Percentiles rank a stretch among this genome's conserved stretches.
phyloP scores from a whole-genome alignment of 139 green algal genomes.

The Chlamydomonas urium region DNA sequence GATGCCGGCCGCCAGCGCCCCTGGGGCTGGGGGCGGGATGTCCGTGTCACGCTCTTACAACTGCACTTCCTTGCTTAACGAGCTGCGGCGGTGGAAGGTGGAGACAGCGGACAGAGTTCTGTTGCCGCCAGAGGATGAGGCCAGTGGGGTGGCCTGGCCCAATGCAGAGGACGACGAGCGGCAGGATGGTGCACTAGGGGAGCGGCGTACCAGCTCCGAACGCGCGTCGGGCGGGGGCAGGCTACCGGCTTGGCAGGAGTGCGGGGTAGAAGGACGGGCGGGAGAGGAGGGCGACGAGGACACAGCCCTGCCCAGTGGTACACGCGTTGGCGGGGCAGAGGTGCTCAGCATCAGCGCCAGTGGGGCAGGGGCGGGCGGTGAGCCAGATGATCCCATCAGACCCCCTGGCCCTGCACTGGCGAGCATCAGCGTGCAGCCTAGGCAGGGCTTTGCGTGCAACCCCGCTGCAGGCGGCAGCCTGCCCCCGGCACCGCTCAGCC shows the following conservation, averaged over 20 bases:
- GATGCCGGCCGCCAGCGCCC: neutral
- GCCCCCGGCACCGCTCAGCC: neutral
- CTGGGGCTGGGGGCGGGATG: neutral
- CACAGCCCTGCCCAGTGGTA: neutral
- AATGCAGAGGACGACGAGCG: neutral
- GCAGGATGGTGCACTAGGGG: neutral
- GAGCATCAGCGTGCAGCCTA: neutral
- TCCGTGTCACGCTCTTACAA: neutral
- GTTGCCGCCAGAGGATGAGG: constrained; percentile 12
- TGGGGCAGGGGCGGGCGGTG: neutral
- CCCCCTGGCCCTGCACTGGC: neutral
- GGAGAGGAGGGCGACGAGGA: neutral
- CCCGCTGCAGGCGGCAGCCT: neutral
- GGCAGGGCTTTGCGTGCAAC: too few relatives aligned
- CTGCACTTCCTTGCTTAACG: constrained; percentile 23
- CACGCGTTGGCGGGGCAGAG: neutral
- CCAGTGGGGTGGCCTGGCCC: neutral
- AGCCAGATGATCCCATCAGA: neutral
- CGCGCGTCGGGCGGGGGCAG: neutral
- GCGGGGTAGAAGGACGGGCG: neutral
- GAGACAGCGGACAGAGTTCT: constrained; percentile 34
- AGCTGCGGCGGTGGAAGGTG: constrained; percentile 41
- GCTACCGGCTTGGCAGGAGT: neutral
- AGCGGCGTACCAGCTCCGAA: too few relatives aligned
- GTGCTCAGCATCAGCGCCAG: neutral